These are phyloP conservation scores for Penicillium sp. DNA, from an alignment of 2,329 filamentous ascomycete species.

Conservation along the genomic window DNA sequence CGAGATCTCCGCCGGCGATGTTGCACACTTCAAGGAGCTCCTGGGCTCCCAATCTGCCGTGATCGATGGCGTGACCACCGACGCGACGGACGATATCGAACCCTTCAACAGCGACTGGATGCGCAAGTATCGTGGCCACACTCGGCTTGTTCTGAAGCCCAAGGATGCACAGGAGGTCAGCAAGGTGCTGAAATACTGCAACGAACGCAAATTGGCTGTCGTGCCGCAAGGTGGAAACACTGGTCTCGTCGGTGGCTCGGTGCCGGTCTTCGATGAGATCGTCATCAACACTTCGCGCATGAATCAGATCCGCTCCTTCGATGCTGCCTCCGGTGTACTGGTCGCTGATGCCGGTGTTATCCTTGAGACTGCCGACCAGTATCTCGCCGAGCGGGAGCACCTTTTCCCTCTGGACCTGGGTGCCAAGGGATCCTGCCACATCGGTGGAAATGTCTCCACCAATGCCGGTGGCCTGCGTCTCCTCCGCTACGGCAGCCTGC, in stretches of 20 bases:
- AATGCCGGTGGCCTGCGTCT: constrained; percentile 91
- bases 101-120: constrained; percentile 98
- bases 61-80: constrained; percentile 74
- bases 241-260: constrained; percentile 88
- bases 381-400: constrained; percentile 75
- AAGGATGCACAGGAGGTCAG: constrained; percentile 82
- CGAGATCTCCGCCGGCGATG: constrained; percentile 70
- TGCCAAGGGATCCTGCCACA: constrained; percentile 93
- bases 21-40: constrained; percentile 76
- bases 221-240: constrained; percentile 98
- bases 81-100: constrained; percentile 76
- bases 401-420: constrained; percentile 97
- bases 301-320: constrained; percentile 88
- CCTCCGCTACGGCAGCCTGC: constrained; percentile 87
- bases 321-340: constrained; percentile 85
- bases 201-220: constrained; percentile 84
- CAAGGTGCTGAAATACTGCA: constrained; percentile 90
- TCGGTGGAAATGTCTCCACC: constrained; percentile 92
- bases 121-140: constrained; percentile 94
- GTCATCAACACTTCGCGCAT: constrained; percentile 86
- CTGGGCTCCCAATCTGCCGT: constrained; percentile 76
- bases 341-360: constrained; percentile 90
- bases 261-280: constrained; percentile 98
- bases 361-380: constrained; percentile 82
- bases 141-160: constrained; percentile 82